Conservation (phyloP, 371 early-diverging fungal species). For the Syncephalastrum contaminatum region DNA sequence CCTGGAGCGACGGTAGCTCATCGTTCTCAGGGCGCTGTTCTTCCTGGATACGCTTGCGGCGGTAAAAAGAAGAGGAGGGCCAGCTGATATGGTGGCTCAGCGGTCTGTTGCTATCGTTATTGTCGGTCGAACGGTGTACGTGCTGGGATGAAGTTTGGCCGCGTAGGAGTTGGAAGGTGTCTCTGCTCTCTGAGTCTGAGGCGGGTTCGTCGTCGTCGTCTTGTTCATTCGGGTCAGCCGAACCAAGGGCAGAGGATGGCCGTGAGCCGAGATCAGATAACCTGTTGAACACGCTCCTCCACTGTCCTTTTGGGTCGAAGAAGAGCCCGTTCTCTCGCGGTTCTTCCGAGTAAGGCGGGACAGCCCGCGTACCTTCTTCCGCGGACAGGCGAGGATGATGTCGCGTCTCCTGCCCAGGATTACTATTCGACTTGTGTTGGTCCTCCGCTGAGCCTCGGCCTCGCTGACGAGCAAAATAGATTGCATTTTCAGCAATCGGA, state of each 20-base stretch:
- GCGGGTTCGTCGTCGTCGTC: conserved; percentile 5
- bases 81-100: too few relatives aligned
- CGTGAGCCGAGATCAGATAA: background rate
- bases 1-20: too few relatives aligned
- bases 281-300: conserved; percentile 9
- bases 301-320: conserved; percentile 8
- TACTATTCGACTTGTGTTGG: background rate
- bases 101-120: too few relatives aligned
- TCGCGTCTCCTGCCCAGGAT: background rate
- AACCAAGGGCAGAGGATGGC: too few relatives aligned
- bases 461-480: conserved; percentile 32
- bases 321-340: conserved; percentile 6
- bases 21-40: too few relatives aligned
- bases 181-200: conserved; percentile 17
- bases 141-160: background rate
- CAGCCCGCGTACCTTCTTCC: too few relatives aligned
- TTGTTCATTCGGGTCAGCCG: conserved; percentile 4
- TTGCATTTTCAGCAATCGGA: conserved; percentile 43
- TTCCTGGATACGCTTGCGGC: too few relatives aligned
- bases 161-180: conserved; percentile 31
- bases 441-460: conserved; percentile 1
- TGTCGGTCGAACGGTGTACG: too few relatives aligned
- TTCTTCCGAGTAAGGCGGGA: too few relatives aligned
- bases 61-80: too few relatives aligned
- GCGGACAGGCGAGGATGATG: background rate